phyloP scores from a whole-genome alignment of 768 basidiomycete genomes.

The Boletellus sp. region DNA sequence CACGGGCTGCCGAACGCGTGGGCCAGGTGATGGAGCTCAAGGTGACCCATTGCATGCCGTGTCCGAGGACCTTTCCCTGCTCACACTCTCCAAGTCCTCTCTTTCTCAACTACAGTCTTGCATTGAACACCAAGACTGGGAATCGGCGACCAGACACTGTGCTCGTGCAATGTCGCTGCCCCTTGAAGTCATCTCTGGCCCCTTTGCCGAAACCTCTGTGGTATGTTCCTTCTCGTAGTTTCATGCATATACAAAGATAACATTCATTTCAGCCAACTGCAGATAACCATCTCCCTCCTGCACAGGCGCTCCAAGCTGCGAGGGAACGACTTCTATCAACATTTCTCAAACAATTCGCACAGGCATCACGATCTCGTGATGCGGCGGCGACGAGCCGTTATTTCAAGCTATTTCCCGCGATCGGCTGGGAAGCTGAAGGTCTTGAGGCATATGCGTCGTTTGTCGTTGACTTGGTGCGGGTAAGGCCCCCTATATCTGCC shows the following conservation, averaged over 20 bases:
- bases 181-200: slow-evolving; percentile 68
- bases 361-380: slow-evolving; percentile 78
- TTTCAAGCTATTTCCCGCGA: slow-evolving; percentile 95
- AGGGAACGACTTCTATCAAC: slow-evolving; percentile 71
- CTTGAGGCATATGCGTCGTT: slow-evolving; percentile 90
- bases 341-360: slow-evolving; percentile 77
- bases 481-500: slow-evolving; percentile 69
- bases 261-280: slow-evolving; percentile 69
- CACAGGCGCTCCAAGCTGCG: slow-evolving; percentile 73
- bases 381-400: slow-evolving; percentile 86
- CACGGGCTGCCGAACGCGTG: slow-evolving; percentile 87
- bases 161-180: slow-evolving; percentile 87
- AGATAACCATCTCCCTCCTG: slow-evolving; percentile 81
- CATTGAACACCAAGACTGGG: slow-evolving; percentile 90
- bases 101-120: slow-evolving; percentile 50
- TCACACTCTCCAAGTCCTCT: slow-evolving; percentile 52
- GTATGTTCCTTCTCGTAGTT: slow-evolving; percentile 44
- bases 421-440: slow-evolving; percentile 91
- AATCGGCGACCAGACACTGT: slow-evolving; percentile 88
- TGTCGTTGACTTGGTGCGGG: slow-evolving; percentile 84
- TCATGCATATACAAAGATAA: not conserved
- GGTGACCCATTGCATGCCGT: slow-evolving; percentile 38
- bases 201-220: slow-evolving; percentile 84
- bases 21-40: slow-evolving; percentile 94
- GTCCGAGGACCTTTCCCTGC: slow-evolving; percentile 22